phyloP scores from a whole-genome alignment of 2,329 filamentous ascomycete species.

The Talaromyces sp. region DNA sequence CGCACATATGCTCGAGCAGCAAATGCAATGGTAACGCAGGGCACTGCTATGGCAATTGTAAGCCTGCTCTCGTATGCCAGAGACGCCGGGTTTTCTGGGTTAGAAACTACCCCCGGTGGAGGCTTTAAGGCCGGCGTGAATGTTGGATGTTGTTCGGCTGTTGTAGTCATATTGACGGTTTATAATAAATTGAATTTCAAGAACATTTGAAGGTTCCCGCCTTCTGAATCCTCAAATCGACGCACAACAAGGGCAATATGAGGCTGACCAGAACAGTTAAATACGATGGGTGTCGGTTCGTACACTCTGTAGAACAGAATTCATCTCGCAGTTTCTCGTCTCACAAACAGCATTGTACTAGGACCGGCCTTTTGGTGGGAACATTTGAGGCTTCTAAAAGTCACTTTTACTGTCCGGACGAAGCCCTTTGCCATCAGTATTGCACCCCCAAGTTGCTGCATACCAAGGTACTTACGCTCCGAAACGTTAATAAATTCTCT shows the following conservation, averaged over 20 bases:
- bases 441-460: not conserved
- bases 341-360: not conserved
- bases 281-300: not conserved
- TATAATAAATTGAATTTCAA: not conserved
- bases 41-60: not conserved
- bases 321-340: not conserved
- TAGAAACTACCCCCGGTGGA: not conserved
- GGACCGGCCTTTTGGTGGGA: not conserved
- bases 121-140: conserved; percentile 1
- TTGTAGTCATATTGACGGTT: not conserved
- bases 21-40: not conserved
- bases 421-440: not conserved
- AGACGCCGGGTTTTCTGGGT: not conserved
- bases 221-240: not conserved
- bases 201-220: not conserved
- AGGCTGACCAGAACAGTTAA: not conserved
- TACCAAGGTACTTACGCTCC: not conserved
- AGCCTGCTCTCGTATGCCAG: not conserved
- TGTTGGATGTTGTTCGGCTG: not conserved
- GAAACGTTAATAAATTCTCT: not conserved
- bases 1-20: not conserved
- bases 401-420: not conserved
- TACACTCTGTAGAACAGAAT: not conserved
- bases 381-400: not conserved
- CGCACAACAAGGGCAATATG: not conserved